A percentile compares a stretch with the other conserved stretches of the same genome.
Conservation (phyloP, 495 filamentous ascomycete species). For the Trichoderma reesei region DNA sequence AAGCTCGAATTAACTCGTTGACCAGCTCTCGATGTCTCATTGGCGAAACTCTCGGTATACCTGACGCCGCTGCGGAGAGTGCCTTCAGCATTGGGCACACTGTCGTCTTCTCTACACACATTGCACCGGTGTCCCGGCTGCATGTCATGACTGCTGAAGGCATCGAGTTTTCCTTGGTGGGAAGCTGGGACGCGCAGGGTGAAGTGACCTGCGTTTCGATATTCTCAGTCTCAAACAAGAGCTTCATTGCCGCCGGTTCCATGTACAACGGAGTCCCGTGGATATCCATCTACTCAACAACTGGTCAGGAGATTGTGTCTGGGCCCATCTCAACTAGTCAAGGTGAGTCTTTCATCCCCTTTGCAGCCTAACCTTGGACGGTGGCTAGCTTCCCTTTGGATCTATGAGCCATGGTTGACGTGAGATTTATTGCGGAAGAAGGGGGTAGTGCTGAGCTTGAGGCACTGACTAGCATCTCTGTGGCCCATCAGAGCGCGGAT, state of each 20-base stretch:
- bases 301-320: constrained; percentile 13
- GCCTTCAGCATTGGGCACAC: constrained; percentile 21
- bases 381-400: too few relatives aligned
- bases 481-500: constrained; percentile 11
- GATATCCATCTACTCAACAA: constrained; percentile 18
- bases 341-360: neutral
- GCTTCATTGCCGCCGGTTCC: constrained; percentile 25
- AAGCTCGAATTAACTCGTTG: neutral
- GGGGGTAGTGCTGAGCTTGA: constrained; percentile 13
- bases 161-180: constrained; percentile 15
- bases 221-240: constrained; percentile 10
- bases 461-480: constrained; percentile 28
- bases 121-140: constrained; percentile 22
- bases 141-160: constrained; percentile 22
- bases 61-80: constrained; percentile 21
- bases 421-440: neutral
- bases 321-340: neutral
- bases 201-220: constrained; percentile 33
- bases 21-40: constrained; percentile 21
- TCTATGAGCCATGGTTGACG: neutral
- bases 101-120: constrained; percentile 28
- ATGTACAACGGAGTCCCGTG: constrained; percentile 18
- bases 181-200: constrained; percentile 23
- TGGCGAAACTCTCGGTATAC: constrained; percentile 19
- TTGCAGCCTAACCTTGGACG: too few relatives aligned